Evolutionary conservation across 2,329 filamentous ascomycete genomes (phyloP), one percentile per base, ranked within the genome.

Genomic region (Fusarium stilboides): DNA sequence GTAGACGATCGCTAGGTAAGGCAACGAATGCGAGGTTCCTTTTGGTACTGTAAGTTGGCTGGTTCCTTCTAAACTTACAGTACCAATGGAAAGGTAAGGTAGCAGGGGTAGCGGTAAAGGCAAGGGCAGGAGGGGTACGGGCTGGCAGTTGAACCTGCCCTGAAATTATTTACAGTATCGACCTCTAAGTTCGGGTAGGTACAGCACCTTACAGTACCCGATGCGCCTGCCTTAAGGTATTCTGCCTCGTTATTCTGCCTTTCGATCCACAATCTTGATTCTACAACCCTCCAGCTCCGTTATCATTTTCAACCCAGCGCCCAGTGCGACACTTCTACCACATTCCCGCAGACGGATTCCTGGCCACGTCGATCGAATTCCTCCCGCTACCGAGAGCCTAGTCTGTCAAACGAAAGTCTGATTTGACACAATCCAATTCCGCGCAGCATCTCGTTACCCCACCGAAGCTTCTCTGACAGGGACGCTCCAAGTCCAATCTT

Each of bases 361-460:
- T 31, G 46, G 24, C 19, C 47, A 43, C 19, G 49, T 46, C 57
- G 49, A 67, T 69, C 49, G 44, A 52, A 59, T 67, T 68, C 57
- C 62, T 69, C 57, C 57, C 62, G 66, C 45, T 59, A 69, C 66
- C 57, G 66, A 69, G 45, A 37, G 43, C 61, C 64, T 61, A 69
- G 45, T 51, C 24, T 43, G 39, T 49, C 45, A 34, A 26, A 37
- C 42, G 44, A 31, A 13, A 31, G 28, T 31, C 10, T 31, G 26
- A 33, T 37, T 39, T 31, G 15, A 49, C 13, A 19, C 17, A 22
- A 44, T 24, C 24, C 17, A 22, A 44, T 24, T 31, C 31, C 22
- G 31, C 51, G 51, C 28, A 28, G 37, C 53, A 26, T 57, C 53
- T 47, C 24, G 43, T 31, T 57, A 22, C 36, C 37, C 58, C 52